These are phyloP conservation scores for Penicillium tannophilum DNA, from an alignment of 495 filamentous ascomycete species.

Conservation along the genomic window DNA sequence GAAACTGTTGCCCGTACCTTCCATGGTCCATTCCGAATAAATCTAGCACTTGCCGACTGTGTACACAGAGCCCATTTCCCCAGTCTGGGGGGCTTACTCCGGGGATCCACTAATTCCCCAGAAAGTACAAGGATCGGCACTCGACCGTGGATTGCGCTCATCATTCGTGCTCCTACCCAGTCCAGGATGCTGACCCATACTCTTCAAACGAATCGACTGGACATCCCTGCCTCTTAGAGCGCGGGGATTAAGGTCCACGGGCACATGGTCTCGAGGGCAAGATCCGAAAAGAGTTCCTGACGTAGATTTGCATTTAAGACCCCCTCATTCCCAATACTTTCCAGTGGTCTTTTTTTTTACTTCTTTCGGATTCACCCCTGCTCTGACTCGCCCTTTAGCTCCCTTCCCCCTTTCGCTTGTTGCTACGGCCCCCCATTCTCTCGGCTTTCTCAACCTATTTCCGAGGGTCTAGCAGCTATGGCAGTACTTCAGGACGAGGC, in stretches of 20 bases:
- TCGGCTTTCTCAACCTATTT: background rate
- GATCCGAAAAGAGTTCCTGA: background rate
- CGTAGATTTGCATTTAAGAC: background rate
- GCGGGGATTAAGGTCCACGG: background rate
- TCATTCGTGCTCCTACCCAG: too few relatives aligned
- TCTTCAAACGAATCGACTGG: background rate
- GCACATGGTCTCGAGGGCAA: background rate
- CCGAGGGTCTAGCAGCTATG: constrained; percentile 12
- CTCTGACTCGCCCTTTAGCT: background rate
- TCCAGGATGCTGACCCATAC: too few relatives aligned
- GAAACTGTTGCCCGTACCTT: too few relatives aligned
- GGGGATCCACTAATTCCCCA: background rate
- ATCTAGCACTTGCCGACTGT: background rate
- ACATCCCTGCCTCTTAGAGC: constrained; percentile 4
- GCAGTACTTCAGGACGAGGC: constrained; percentile 8
- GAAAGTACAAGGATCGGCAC: background rate
- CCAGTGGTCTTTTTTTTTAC: background rate
- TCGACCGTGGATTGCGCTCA: background rate
- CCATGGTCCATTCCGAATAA: too few relatives aligned
- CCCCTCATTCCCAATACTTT: background rate
- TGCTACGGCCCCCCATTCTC: background rate
- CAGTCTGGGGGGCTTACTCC: background rate
- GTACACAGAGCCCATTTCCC: constrained; percentile 4
- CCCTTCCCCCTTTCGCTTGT: background rate
- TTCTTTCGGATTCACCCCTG: background rate